Percentiles rank a stretch among this genome's conserved stretches.
phyloP scores from a whole-genome alignment of 208 protist genomes.

The Crithidia sp. region DNA sequence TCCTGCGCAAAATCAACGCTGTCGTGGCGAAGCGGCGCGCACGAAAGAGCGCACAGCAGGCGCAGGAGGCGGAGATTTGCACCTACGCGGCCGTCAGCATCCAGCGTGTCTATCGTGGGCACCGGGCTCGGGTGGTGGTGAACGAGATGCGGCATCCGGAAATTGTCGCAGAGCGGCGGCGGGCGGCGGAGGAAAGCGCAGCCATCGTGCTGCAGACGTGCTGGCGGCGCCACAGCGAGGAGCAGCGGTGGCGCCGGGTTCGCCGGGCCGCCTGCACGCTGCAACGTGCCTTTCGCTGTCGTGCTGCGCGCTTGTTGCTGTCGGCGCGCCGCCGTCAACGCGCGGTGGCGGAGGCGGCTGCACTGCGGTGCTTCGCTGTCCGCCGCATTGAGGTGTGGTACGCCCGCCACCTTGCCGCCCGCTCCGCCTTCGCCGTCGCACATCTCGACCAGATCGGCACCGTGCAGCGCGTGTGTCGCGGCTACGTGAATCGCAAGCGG shows the following conservation, averaged over 20 bases:
- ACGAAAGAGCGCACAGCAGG: conserved; percentile 22
- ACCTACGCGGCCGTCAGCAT: conserved; percentile 61
- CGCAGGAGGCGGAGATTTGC: conserved; percentile 34
- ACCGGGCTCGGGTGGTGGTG: conserved; percentile 40
- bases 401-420: conserved; percentile 9
- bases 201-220: conserved; percentile 27
- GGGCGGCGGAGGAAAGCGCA: not conserved
- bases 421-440: conserved; percentile 14
- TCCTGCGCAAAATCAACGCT: conserved; percentile 61
- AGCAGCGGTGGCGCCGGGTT: conserved; percentile 12
- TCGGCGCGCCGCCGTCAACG: conserved; percentile 18
- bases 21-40: conserved; percentile 55
- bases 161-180: conserved; percentile 20
- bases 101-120: conserved; percentile 66
- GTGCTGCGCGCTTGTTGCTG: conserved; percentile 24
- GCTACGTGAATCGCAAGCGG: conserved; percentile 15
- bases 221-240: conserved; percentile 32
- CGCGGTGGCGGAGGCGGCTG: not conserved
- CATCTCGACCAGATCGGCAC: conserved; percentile 26
- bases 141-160: conserved; percentile 54
- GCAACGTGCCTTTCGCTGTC: conserved; percentile 44
- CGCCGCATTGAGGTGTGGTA: conserved; percentile 38
- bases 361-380: conserved; percentile 25
- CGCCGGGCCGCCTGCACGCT: conserved; percentile 34
- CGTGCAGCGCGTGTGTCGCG: conserved; percentile 55